These are phyloP conservation scores for Eucalyptus cloeziana DNA, from an alignment of 345 rosid species.

Conservation along the genomic window DNA sequence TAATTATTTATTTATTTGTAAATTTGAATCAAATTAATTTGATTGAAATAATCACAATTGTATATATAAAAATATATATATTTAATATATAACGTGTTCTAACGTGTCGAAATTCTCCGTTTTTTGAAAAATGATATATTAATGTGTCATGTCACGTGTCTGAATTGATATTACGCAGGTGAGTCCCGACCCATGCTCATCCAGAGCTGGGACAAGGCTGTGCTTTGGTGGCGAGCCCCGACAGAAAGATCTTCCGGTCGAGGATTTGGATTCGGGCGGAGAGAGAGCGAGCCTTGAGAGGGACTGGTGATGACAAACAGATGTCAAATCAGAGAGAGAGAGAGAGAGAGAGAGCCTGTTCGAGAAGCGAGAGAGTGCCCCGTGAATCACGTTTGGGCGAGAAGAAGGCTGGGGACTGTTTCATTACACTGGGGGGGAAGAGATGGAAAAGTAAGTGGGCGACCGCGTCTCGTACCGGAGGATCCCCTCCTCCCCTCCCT, in stretches of 20 bases:
- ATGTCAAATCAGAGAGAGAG: background rate
- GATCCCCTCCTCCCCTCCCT: background rate
- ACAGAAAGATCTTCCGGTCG: background rate
- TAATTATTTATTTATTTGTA: no score
- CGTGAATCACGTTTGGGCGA: background rate
- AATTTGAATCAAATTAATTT: no score
- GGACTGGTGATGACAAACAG: background rate
- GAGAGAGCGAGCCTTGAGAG: background rate
- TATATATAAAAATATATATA: no score
- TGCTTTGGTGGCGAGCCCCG: background rate
- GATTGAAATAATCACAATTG: no score
- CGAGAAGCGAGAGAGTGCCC: background rate
- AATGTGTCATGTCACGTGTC: accelerated
- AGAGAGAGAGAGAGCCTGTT: background rate
- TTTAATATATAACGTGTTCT: accelerated
- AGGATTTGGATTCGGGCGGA: background rate
- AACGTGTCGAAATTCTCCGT: accelerated
- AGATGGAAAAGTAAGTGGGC: background rate
- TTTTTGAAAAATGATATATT: accelerated
- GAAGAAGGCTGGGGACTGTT: background rate
- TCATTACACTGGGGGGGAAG: background rate
- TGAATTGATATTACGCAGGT: accelerated
- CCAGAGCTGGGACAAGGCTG: background rate
- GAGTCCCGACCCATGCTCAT: background rate
- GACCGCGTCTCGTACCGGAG: background rate